These are phyloP conservation scores for Oxytropis ochrocephala DNA, from an alignment of 306 rosid species.

Conservation along the genomic window DNA sequence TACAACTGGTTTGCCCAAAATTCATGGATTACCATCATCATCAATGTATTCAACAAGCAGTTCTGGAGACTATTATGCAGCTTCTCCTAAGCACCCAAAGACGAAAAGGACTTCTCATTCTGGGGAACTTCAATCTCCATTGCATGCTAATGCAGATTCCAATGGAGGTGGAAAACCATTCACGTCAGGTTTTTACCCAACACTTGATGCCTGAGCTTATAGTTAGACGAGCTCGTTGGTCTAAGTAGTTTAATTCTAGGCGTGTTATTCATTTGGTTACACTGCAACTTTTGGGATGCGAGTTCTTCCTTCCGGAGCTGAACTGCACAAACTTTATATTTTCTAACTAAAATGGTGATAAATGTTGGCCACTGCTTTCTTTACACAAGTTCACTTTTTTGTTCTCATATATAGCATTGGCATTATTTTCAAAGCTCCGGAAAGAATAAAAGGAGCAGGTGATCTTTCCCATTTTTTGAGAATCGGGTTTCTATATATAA, in stretches of 20 bases:
- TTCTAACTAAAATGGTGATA: slow-evolving; percentile 22
- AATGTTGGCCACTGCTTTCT: slow-evolving; percentile 23
- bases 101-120: slow-evolving; percentile 81
- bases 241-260: slow-evolving; percentile 22
- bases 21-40: slow-evolving; percentile 76
- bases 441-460: slow-evolving; percentile 18
- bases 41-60: slow-evolving; percentile 61
- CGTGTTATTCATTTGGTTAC: slow-evolving; percentile 59
- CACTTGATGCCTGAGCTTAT: slow-evolving; percentile 35
- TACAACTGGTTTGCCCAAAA: slow-evolving; percentile 81
- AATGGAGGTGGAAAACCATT: slow-evolving; percentile 57
- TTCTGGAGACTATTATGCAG: slow-evolving; percentile 51
- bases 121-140: slow-evolving; percentile 70
- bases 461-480: slow-evolving; percentile 27
- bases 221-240: neutral
- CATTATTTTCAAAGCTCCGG: slow-evolving; percentile 28
- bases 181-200: slow-evolving; percentile 50
- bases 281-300: slow-evolving; percentile 31
- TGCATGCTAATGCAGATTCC: slow-evolving; percentile 59
- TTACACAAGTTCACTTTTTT: slow-evolving; percentile 12
- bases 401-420: slow-evolving; percentile 16
- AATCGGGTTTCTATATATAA: neutral
- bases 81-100: slow-evolving; percentile 65
- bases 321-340: slow-evolving; percentile 24
- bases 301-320: slow-evolving; percentile 34